A percentile compares a stretch with the other conserved stretches of the same genome.
phyloP scores from a whole-genome alignment of 352 stramenopile species.

The Phytophthora pluvialis region DNA sequence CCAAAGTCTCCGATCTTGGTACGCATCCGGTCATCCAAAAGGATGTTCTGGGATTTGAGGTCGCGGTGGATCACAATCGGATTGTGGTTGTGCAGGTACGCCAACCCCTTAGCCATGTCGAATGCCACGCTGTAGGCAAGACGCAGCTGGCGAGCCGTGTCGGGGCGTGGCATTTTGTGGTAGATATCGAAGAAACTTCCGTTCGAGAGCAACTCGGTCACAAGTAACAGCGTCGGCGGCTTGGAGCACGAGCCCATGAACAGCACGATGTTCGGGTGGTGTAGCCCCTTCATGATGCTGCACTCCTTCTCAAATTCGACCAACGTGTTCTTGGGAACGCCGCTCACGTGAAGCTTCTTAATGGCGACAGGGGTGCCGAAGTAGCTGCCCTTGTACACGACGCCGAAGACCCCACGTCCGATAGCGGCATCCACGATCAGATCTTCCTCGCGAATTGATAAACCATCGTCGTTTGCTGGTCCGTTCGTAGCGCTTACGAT shows the following conservation, averaged over 20 bases:
- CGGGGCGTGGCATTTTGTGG: conserved; percentile 75
- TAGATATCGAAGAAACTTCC: conserved; percentile 91
- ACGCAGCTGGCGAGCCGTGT: conserved; percentile 58
- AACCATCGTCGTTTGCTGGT: conserved; percentile 60
- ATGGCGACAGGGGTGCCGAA: conserved; percentile 84
- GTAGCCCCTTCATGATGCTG: conserved; percentile 89
- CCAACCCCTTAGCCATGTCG: conserved; percentile 93
- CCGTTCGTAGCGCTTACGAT: conserved; percentile 60
- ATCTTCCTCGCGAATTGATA: conserved; percentile 84
- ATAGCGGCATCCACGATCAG: conserved; percentile 75
- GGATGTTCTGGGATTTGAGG: conserved; percentile 83
- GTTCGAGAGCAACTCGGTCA: conserved; percentile 93
- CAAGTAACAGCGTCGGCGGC: conserved; percentile 95
- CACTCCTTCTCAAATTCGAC: conserved; percentile 87
- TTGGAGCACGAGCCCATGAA: conserved; percentile 98
- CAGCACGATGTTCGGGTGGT: conserved; percentile 98
- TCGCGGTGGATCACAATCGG: conserved; percentile 97
- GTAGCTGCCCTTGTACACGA: conserved; percentile 88
- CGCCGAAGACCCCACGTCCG: conserved; percentile 78
- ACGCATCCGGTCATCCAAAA: conserved; percentile 84
- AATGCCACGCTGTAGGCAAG: conserved; percentile 87
- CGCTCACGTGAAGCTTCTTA: conserved; percentile 84
- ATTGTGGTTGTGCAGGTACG: conserved; percentile 98
- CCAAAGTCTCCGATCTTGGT: conserved; percentile 89
- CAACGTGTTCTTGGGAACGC: conserved; percentile 83